These are phyloP conservation scores for Kodamaea restingae DNA, from an alignment of 805 yeast species.

Conservation along the genomic window DNA sequence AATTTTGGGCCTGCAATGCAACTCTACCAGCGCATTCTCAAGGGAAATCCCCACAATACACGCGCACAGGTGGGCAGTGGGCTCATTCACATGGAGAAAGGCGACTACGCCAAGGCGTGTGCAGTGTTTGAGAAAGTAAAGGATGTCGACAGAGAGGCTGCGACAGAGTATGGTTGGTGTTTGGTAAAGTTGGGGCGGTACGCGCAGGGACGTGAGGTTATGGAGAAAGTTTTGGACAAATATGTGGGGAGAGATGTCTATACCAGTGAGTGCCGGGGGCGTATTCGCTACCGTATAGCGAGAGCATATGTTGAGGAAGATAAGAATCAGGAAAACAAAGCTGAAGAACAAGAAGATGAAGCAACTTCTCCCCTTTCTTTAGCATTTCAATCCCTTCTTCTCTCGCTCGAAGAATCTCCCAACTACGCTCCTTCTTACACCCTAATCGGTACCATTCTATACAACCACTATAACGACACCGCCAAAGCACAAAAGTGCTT, in stretches of 20 bases:
- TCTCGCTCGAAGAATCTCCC: slow-evolving; percentile 59
- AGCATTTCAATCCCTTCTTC: slow-evolving; percentile 40
- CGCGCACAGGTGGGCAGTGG: slow-evolving; percentile 81
- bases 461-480: slow-evolving; percentile 52
- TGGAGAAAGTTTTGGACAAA: slow-evolving; percentile 41
- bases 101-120: slow-evolving; percentile 53
- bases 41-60: slow-evolving; percentile 35
- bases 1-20: slow-evolving; percentile 72
- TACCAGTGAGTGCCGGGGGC: slow-evolving; percentile 55
- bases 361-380: not conserved
- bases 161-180: slow-evolving; percentile 78
- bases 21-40: slow-evolving; percentile 61
- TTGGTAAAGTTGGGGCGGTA: slow-evolving; percentile 49
- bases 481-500: slow-evolving; percentile 80
- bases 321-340: not conserved
- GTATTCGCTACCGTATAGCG: slow-evolving; percentile 58
- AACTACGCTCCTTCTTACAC: slow-evolving; percentile 78
- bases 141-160: slow-evolving; percentile 57
- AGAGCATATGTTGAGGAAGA: slow-evolving; percentile 1
- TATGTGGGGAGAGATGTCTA: slow-evolving; percentile 49
- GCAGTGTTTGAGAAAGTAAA: slow-evolving; percentile 49
- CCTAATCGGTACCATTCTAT: slow-evolving; percentile 71
- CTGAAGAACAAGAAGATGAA: not conserved
- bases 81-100: slow-evolving; percentile 64
- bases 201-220: slow-evolving; percentile 48